Base-by-base conservation (phyloP, 441 rosid genomes). In the Mallotus japonicus region DNA sequence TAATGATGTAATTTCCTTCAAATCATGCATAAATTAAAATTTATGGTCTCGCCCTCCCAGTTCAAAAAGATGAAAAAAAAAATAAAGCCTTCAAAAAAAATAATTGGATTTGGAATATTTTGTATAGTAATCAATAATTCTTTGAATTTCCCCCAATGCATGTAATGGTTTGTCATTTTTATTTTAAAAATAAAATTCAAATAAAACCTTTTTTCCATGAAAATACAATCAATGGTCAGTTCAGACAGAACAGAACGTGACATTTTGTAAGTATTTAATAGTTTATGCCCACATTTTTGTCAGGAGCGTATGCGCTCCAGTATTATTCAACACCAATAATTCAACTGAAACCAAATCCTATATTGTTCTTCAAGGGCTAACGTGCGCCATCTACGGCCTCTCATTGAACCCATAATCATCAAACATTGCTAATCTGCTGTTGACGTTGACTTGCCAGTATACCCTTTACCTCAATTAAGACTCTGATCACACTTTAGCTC, bases 391-490 rank as follows among this genome's bases (percentile, higher is more conserved):
- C 15, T 14, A 4, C 8, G 2, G 24, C 51, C 47, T 24, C 47
- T 20, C 24, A 15, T 15, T 47, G 4, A 73, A 22, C 57, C 14
- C 17, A 14, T 44, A 9, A 37, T 22, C 49, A 42, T 9, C 28
- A 65, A 32, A 15, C 15, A 12, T n/a, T 34, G 22, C 20, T 20
- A 20, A 16, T 50, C 20, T 19, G 37, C 64, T 20, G 5, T n/a
- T 53, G 14, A 71, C 65, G 70, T 73, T 79, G 81, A 82, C 84
- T 58, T 56, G 60, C 72, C 42, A 12, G 71, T 60, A 14, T 67
- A 59, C 75, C 75, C 71, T 14, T 49, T 12, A 2, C 61, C 75
- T 87, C 83, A 74, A 80, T 82, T 71, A 81, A 83, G 82, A 79
- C 75, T 22, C 16, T 13, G 42, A 24, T 8, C 60, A 17, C 22